phyloP scores from a whole-genome alignment of 2,329 filamentous ascomycete species.

The Scytalidium sp. region DNA sequence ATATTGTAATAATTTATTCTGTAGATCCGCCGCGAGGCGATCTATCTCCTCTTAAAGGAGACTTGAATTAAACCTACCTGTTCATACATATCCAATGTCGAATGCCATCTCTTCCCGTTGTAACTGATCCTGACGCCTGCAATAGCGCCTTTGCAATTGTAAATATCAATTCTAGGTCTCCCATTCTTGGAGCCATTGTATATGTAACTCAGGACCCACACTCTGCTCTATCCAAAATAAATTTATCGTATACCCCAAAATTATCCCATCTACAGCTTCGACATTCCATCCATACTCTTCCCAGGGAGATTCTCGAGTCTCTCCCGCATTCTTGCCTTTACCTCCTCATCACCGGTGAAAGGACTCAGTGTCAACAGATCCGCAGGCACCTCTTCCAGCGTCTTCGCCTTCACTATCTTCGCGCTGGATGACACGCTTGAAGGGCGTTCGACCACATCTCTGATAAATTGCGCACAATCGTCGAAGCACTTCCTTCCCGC shows the following conservation, averaged over 20 bases:
- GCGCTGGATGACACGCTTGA: slow-evolving; percentile 34
- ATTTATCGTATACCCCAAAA: background rate
- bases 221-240: too few species aligned
- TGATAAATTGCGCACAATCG: slow-evolving; percentile 56
- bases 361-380: slow-evolving; percentile 39
- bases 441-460: slow-evolving; percentile 27
- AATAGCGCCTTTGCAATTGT: too few species aligned
- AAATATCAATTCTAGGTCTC: too few species aligned
- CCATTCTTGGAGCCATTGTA: too few species aligned
- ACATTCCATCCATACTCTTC: slow-evolving; percentile 13
- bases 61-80: background rate
- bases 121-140: too few species aligned
- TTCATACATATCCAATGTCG: background rate
- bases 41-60: background rate
- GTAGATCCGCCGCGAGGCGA: background rate
- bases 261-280: background rate
- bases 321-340: slow-evolving; percentile 34
- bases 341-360: slow-evolving; percentile 40
- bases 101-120: too few species aligned
- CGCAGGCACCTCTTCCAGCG: slow-evolving; percentile 45
- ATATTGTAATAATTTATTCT: background rate
- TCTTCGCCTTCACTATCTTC: slow-evolving; percentile 46
- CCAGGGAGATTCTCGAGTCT: slow-evolving; percentile 21
- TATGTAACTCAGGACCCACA: too few species aligned
- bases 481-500: slow-evolving; percentile 50